These are phyloP conservation scores for Dovyalis caffra DNA, from an alignment of 345 rosid genomes.

Conservation along the genomic window DNA sequence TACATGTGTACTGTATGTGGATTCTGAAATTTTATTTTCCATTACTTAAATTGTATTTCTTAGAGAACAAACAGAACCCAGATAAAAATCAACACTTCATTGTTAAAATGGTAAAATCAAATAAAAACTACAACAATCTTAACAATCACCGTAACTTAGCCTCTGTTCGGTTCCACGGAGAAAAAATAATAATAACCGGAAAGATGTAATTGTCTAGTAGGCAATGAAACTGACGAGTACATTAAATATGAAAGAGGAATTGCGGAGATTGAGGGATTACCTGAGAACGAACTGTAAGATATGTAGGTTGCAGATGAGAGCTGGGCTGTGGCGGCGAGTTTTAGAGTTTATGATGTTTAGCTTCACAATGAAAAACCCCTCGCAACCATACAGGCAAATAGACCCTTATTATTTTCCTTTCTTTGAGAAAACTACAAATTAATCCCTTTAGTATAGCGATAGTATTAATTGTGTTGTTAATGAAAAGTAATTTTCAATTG, in stretches of 20 bases:
- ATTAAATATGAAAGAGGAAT: neutral
- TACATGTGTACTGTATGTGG: no score
- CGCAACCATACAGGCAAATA: neutral
- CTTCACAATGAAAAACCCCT: neutral
- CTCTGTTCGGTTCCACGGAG: neutral
- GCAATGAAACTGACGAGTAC: neutral
- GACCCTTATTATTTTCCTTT: no score
- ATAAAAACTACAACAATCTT: neutral
- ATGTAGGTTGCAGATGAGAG: neutral
- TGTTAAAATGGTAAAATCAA: neutral
- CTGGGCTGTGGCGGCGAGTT: neutral
- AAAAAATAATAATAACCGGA: neutral
- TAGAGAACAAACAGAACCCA: neutral
- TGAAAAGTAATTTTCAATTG: no score
- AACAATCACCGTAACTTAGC: neutral
- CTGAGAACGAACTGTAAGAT: neutral
- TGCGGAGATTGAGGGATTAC: neutral
- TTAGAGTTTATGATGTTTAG: neutral
- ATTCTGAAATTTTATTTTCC: neutral
- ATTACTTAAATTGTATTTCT: neutral
- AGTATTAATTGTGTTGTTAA: no score
- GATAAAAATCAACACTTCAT: neutral
- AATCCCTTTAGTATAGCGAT: no score
- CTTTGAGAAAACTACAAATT: no score
- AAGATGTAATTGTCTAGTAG: neutral